Percentiles rank a stretch among this genome's conserved stretches.
Conservation (phyloP, 225 moss, liverwort and hornwort genomes). For the Pleurozium schreberi region DNA sequence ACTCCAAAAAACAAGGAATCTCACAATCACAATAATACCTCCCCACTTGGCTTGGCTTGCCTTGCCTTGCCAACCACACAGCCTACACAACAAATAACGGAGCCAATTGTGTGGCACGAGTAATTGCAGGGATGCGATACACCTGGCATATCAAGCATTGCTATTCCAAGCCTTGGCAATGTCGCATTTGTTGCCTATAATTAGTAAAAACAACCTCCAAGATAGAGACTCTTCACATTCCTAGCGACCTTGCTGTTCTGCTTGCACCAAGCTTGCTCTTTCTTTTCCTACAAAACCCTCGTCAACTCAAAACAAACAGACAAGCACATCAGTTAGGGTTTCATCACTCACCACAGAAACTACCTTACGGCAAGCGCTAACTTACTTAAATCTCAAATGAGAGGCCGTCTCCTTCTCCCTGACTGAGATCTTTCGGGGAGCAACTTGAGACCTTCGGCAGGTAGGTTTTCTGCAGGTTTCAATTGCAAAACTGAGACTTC, state of each 20-base stretch:
- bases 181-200: not conserved
- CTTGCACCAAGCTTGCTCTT: not conserved
- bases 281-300: not conserved
- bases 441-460: not conserved
- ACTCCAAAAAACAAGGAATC: not conserved
- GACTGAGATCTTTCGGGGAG: not conserved
- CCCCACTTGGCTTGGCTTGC: not conserved
- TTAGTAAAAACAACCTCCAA: not conserved
- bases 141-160: not conserved
- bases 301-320: not conserved
- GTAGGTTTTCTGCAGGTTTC: not conserved
- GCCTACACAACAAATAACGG: no score
- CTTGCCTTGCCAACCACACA: not conserved
- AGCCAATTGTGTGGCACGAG: not conserved
- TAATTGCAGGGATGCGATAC: not conserved
- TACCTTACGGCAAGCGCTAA: not conserved
- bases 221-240: not conserved
- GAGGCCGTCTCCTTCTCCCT: not conserved
- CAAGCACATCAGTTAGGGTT: not conserved
- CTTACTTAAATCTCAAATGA: not conserved
- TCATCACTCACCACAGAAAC: not conserved
- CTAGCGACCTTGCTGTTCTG: not conserved
- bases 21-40: not conserved
- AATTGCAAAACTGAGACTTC: no score
- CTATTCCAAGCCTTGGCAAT: not conserved